Percentiles rank a stretch among this genome's conserved stretches.
Evolutionary conservation across 2,329 filamentous ascomycete species (phyloP).

Genomic region (Monosporascus sp.): DNA sequence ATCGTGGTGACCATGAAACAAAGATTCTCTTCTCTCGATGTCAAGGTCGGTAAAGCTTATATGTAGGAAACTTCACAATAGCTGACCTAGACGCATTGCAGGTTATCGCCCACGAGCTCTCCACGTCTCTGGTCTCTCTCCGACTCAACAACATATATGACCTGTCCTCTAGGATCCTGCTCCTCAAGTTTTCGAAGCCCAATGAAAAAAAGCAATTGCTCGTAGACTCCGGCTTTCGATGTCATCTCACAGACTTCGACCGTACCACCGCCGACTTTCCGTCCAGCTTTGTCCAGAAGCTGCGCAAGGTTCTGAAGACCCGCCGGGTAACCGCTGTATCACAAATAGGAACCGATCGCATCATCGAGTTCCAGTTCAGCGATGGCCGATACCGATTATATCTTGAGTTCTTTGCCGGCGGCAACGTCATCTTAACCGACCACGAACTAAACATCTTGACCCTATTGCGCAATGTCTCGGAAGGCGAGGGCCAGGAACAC

Average conservation of each 20-base stretch:
- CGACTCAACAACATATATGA: slow-evolving; percentile 94
- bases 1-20: slow-evolving; percentile 44
- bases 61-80: neutral
- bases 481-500: slow-evolving; percentile 78
- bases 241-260: slow-evolving; percentile 86
- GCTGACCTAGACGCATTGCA: slow-evolving; percentile 30
- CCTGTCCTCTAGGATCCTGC: slow-evolving; percentile 88
- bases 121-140: slow-evolving; percentile 66
- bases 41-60: slow-evolving; percentile 37
- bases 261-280: slow-evolving; percentile 81
- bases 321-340: slow-evolving; percentile 72
- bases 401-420: slow-evolving; percentile 92
- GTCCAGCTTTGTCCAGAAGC: slow-evolving; percentile 75
- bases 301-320: slow-evolving; percentile 86
- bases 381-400: slow-evolving; percentile 85
- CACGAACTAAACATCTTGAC: slow-evolving; percentile 75
- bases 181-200: slow-evolving; percentile 91
- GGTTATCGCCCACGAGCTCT: slow-evolving; percentile 93
- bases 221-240: slow-evolving; percentile 92
- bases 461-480: slow-evolving; percentile 72
- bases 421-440: slow-evolving; percentile 92
- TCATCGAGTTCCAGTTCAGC: slow-evolving; percentile 88
- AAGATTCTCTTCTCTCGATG: slow-evolving; percentile 52
- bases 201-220: slow-evolving; percentile 84
- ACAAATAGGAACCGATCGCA: slow-evolving; percentile 88